phyloP scores from a whole-genome alignment of 2,329 filamentous ascomycete species.

The Raffaelea arxii region DNA sequence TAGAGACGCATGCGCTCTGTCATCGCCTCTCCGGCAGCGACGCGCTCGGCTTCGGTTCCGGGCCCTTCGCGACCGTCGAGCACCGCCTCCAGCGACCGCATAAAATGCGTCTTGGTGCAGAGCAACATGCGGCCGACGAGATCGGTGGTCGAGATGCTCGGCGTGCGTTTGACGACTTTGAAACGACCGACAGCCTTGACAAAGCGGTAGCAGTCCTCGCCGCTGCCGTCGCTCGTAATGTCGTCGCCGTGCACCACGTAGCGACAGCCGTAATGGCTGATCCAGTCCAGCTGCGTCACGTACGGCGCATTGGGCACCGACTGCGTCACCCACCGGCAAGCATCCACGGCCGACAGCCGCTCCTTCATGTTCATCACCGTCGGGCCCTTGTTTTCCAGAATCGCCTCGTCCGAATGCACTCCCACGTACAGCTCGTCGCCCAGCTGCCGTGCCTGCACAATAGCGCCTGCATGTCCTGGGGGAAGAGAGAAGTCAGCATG shows the following conservation, averaged over 20 bases:
- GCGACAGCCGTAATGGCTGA: conserved; percentile 87
- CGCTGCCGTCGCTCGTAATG: conserved; percentile 62
- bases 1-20: conserved; percentile 71
- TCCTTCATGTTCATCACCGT: conserved; percentile 94
- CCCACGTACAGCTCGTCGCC: conserved; percentile 84
- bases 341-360: conserved; percentile 84
- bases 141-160: conserved; percentile 93
- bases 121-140: conserved; percentile 96
- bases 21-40: conserved; percentile 57
- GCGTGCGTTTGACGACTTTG: conserved; percentile 93
- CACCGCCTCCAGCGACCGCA: conserved; percentile 62
- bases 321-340: conserved; percentile 86
- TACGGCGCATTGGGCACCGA: conserved; percentile 83
- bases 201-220: conserved; percentile 95
- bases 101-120: conserved; percentile 90
- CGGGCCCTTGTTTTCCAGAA: conserved; percentile 92
- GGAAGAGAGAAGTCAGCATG: not conserved
- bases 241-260: conserved; percentile 46
- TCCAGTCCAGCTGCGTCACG: conserved; percentile 88
- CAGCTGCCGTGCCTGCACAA: conserved; percentile 88
- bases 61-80: conserved; percentile 64
- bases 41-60: conserved; percentile 57
- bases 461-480: conserved; percentile 85
- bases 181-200: conserved; percentile 91
- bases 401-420: conserved; percentile 91